phyloP scores from a whole-genome alignment of 225 moss, liverwort and hornwort species.

The Sphagnum contortum region DNA sequence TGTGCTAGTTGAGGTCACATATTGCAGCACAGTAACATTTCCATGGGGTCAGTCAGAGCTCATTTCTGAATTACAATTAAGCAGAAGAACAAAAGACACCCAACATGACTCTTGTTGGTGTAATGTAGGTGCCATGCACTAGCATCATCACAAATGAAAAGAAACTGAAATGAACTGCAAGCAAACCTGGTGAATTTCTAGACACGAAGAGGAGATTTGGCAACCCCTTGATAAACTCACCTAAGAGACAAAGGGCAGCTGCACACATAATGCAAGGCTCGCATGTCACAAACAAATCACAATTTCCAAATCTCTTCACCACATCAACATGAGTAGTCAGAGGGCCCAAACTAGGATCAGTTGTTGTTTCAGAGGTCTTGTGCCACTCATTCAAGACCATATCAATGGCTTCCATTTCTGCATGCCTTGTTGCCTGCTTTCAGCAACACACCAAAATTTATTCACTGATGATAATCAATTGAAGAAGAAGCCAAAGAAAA shows the following conservation, averaged over 20 bases:
- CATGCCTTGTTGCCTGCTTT: conserved; percentile 80
- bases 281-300: conserved; percentile 91
- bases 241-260: conserved; percentile 79
- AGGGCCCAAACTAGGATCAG: too few relatives aligned
- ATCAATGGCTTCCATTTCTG: conserved; percentile 98
- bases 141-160: too few relatives aligned
- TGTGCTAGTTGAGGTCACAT: too few relatives aligned
- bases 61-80: too few relatives aligned
- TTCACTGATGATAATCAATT: background rate
- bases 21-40: too few relatives aligned
- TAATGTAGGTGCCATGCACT: too few relatives aligned
- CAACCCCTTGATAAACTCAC: conserved; percentile 14
- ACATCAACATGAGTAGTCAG: background rate
- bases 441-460: background rate
- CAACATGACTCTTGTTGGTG: too few relatives aligned
- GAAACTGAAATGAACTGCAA: too few relatives aligned
- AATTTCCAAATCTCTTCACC: conserved; percentile 40
- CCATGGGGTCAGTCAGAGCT: too few relatives aligned
- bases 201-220: too few relatives aligned
- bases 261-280: conserved; percentile 99
- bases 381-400: conserved; percentile 52
- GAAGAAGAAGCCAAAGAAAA: background rate
- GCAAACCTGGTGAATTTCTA: too few relatives aligned
- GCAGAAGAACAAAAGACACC: too few relatives aligned
- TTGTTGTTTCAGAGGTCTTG: conserved; percentile 2